Evolutionary conservation across 2,329 filamentous ascomycete species (phyloP).

Genomic region (Tolypocladium guangdongense): DNA sequence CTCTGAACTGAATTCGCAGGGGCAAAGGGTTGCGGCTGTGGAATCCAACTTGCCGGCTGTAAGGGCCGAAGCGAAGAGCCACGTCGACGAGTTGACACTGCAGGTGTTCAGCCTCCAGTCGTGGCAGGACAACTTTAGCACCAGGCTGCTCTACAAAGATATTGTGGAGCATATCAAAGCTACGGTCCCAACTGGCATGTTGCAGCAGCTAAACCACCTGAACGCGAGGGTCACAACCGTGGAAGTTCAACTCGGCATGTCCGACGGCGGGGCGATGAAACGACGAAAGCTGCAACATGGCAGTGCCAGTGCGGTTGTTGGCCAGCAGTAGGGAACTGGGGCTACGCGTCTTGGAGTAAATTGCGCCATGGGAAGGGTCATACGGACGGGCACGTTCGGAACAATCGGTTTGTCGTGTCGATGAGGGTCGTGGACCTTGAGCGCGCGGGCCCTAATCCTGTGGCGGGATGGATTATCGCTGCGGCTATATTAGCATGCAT

Average conservation of each 20-base stretch:
- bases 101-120: constrained; percentile 28
- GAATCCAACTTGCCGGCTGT: not conserved
- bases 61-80: constrained; percentile 1
- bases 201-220: constrained; percentile 10
- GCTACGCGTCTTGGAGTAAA: not conserved
- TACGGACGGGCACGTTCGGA: no score
- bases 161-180: constrained; percentile 27
- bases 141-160: constrained; percentile 27
- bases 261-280: not conserved
- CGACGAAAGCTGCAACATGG: constrained; percentile 2
- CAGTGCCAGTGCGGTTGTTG: not conserved
- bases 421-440: not conserved
- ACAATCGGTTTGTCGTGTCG: not conserved
- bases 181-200: constrained; percentile 11
- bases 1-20: not conserved
- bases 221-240: constrained; percentile 9
- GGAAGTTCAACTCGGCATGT: constrained; percentile 4
- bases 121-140: constrained; percentile 39
- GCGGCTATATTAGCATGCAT: not conserved
- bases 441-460: not conserved
- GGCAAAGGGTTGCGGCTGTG: not conserved
- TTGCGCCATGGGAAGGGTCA: not conserved
- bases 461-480: not conserved
- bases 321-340: not conserved
- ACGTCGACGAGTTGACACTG: constrained; percentile 19